These are phyloP conservation scores for Tolypocladium sp. DNA, from an alignment of 2,329 filamentous ascomycete genomes.

Conservation along the genomic window DNA sequence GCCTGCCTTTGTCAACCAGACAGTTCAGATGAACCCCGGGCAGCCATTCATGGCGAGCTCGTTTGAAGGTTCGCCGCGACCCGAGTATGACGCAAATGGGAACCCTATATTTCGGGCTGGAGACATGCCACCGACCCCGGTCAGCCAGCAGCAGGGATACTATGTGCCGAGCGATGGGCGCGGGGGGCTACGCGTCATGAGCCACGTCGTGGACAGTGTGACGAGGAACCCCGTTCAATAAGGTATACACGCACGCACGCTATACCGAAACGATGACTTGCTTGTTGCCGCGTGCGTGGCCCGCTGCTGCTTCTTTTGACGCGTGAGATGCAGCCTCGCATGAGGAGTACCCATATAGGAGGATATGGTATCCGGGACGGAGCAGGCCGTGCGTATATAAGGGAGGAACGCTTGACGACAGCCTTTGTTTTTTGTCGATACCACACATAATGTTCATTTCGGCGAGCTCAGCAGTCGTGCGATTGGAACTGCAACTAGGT, in stretches of 20 bases:
- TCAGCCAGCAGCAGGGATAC: constrained; percentile 21
- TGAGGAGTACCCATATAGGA: too few species aligned
- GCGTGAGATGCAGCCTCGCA: not conserved
- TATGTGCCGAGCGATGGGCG: constrained; percentile 23
- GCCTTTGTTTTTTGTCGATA: not conserved
- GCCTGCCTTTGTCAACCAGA: constrained; percentile 19
- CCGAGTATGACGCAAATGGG: constrained; percentile 20
- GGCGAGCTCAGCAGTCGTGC: not conserved
- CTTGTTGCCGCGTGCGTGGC: not conserved
- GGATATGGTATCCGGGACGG: not conserved
- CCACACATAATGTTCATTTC: not conserved
- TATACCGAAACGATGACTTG: not conserved
- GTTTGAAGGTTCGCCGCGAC: constrained; percentile 24
- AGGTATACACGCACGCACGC: not conserved
- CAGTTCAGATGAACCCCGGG: constrained; percentile 20
- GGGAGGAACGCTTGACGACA: not conserved
- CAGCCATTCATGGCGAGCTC: constrained; percentile 23
- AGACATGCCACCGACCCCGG: constrained; percentile 18
- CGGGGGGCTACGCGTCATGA: constrained; percentile 17
- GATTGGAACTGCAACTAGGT: not conserved
- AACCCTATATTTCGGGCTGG: constrained; percentile 22
- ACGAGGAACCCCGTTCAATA: constrained; percentile 11
- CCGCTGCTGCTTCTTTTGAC: not conserved
- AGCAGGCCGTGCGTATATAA: not conserved
- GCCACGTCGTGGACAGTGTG: constrained; percentile 18